Base-by-base conservation (phyloP, 2,329 filamentous ascomycete genomes). In the Aspergillus sp. region DNA sequence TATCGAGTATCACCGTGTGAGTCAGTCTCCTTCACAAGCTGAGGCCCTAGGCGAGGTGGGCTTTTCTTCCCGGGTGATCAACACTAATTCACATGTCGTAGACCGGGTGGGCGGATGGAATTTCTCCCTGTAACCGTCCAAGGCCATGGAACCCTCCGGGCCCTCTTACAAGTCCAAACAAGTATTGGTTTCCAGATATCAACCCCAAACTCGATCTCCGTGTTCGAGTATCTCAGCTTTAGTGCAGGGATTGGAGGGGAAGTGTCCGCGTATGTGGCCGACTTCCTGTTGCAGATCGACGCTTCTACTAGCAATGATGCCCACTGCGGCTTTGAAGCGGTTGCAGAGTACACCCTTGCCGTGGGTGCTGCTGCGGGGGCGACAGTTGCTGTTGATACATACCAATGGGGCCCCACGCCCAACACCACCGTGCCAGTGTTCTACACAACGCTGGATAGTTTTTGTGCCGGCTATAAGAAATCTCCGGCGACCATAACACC, bases 401-500 rank as follows among this genome's bases (percentile, higher is more conserved):
- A 60, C 27, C 52, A 60, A 42, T 60, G 58, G 58, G 58, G 58
- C 0, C 58, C 58, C 2, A 38, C 52, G 7, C 58, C 57, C 3
- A 60, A 39, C 47, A 56, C 52, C 8, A 60, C 42, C 5, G 30
- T 60, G 4, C 58, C 58, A 25, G 44, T 60, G 3, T 60, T 47
- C 30, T 60, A 60, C 47, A 60, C 58, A 2, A 60, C 58, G 15
- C 15, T 60, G 15, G 58, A 42, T n/a, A 60, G 58, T 19, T 4
- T 60, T 11, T 60, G 58, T 8, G 52, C 51, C 3, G 58, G 51
- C 8, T 41, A 5, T 21, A 55, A 41, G 10, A 55, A 23, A 3
- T 19, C 58, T 19, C 13, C 56, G 8, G 3, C 55, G 19, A 51
- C 44, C 1, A 48, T 36, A 5, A 55, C 52, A 15, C n/a, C 58